Evolutionary conservation across 495 filamentous ascomycete genomes (phyloP).

Genomic region (Penicillium cosmopolitanum): DNA sequence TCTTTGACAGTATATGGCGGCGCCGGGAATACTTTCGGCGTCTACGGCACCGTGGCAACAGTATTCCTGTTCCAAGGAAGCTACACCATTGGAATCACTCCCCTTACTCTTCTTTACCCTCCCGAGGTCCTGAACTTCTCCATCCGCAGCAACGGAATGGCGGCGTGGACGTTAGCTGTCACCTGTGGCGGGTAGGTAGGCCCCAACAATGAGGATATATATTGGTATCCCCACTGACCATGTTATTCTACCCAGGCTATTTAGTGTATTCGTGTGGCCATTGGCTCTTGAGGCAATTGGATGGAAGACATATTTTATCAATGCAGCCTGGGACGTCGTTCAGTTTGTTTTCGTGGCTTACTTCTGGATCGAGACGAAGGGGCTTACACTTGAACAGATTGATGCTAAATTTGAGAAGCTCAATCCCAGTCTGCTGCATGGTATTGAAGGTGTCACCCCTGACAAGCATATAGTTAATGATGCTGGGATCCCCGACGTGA

Average conservation of each 20-base stretch:
- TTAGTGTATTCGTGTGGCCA: conserved; percentile 4
- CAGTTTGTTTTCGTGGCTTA: conserved; percentile 3
- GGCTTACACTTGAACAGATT: conserved; percentile 7
- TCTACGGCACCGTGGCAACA: conserved; percentile 9
- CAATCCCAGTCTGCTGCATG: no score
- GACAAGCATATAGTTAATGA: no score
- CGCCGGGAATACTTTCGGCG: conserved; percentile 1
- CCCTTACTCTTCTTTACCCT: conserved; percentile 6
- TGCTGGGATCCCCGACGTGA: no score
- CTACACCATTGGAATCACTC: conserved; percentile 9
- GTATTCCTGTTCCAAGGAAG: conserved; percentile 15
- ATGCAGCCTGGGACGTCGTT: conserved; percentile 9
- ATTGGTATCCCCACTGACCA: neutral
- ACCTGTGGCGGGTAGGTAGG: no score
- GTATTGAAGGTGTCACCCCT: no score
- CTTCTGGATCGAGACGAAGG: conserved; percentile 12
- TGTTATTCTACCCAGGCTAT: neutral
- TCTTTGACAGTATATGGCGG: conserved; percentile 3
- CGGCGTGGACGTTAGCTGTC: no score
- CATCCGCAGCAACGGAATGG: conserved; percentile 9
- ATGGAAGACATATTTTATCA: conserved; percentile 13
- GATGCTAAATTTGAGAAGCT: neutral
- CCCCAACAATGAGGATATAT: no score
- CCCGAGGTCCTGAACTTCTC: conserved; percentile 8
- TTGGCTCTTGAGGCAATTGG: conserved; percentile 7